Conservation (phyloP, 1,284 basidiomycete genomes). For the Fomes fomentarius region DNA sequence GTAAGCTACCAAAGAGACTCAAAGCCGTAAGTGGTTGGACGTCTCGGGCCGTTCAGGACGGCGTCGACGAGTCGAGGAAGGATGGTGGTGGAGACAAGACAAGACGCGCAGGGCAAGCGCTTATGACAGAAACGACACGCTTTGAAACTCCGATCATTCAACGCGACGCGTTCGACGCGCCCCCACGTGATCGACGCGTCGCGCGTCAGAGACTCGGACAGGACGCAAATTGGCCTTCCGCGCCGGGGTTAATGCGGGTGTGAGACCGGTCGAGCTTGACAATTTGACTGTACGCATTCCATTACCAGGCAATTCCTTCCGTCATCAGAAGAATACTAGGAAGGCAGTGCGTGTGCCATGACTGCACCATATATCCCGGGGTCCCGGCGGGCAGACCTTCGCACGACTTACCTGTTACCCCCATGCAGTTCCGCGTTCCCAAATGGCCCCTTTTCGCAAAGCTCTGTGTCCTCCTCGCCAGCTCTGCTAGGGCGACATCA, state of each 20-base stretch:
- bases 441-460: slow-evolving; percentile 13
- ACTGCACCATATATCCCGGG: slow-evolving; percentile 16
- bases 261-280: too few species aligned
- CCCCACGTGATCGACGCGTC: slow-evolving; percentile 34
- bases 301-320: too few species aligned
- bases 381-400: background rate
- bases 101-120: slow-evolving; percentile 21
- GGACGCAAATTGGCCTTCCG: background rate
- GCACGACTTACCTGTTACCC: slow-evolving; percentile 7
- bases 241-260: slow-evolving; percentile 19
- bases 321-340: slow-evolving; percentile 13
- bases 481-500: slow-evolving; percentile 6
- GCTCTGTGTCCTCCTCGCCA: slow-evolving; percentile 9
- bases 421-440: slow-evolving; percentile 21
- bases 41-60: slow-evolving; percentile 11
- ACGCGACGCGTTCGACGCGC: slow-evolving; percentile 32
- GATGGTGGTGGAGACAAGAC: slow-evolving; percentile 14
- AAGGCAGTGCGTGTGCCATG: slow-evolving; percentile 16
- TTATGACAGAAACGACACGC: slow-evolving; percentile 33
- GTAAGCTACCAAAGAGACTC: background rate
- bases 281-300: too few species aligned
- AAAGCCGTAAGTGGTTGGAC: slow-evolving; percentile 5
- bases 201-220: slow-evolving; percentile 9
- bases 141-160: slow-evolving; percentile 37
- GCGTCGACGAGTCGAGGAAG: slow-evolving; percentile 16